Evolutionary conservation across 177 flowering plant species (phyloP).

Genomic region (Vitis hybrid): DNA sequence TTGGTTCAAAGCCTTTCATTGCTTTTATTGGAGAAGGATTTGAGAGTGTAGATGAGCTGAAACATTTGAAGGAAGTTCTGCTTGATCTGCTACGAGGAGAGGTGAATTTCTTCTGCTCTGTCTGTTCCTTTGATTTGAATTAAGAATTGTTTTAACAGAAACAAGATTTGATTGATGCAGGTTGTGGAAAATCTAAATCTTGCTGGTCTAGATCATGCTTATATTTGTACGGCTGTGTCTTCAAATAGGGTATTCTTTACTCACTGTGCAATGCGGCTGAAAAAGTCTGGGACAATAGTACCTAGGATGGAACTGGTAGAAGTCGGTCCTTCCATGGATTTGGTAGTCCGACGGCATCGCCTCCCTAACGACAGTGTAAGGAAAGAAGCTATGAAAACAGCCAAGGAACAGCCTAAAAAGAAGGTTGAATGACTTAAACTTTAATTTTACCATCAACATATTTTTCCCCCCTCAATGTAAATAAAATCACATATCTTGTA

Average conservation of each 20-base stretch:
- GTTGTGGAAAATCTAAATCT: conserved; percentile 78
- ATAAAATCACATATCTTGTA: conserved; percentile 3
- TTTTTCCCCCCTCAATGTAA: neutral
- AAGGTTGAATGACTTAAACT: conserved; percentile 46
- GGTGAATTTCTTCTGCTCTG: conserved; percentile 35
- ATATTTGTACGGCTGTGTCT: conserved; percentile 76
- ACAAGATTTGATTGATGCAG: conserved; percentile 38
- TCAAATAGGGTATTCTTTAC: conserved; percentile 62
- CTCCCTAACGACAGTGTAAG: conserved; percentile 68
- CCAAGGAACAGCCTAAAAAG: conserved; percentile 63
- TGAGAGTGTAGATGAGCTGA: conserved; percentile 78
- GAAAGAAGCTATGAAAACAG: conserved; percentile 77
- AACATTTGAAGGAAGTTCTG: conserved; percentile 89
- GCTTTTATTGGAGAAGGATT: conserved; percentile 86
- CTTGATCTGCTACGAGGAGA: conserved; percentile 85
- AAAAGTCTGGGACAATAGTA: conserved; percentile 80
- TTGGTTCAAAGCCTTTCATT: conserved; percentile 86
- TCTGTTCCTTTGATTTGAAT: neutral
- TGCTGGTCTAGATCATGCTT: conserved; percentile 78
- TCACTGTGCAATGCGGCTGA: conserved; percentile 84
- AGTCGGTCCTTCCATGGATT: conserved; percentile 96
- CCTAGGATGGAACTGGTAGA: conserved; percentile 90
- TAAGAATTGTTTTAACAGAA: neutral
- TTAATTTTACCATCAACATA: neutral
- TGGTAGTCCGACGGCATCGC: conserved; percentile 84